Percentiles rank a stretch among this genome's conserved stretches.
These are phyloP conservation scores for Lizonia empirigonia DNA, from an alignment of 2,329 filamentous ascomycete genomes.

Conservation along the genomic window DNA sequence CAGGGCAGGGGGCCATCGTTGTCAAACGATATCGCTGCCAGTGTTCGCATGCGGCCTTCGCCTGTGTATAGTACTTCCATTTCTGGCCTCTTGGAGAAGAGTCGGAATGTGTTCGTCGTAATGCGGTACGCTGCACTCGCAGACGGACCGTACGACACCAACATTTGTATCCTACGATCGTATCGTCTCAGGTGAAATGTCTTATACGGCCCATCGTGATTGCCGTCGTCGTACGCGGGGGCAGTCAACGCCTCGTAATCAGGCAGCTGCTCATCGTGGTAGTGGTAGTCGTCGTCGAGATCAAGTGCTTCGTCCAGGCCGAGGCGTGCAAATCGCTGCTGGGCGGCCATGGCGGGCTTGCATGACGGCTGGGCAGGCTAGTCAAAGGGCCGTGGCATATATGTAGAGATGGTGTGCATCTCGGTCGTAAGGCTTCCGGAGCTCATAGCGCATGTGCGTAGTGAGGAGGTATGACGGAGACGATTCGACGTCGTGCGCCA, in stretches of 20 bases:
- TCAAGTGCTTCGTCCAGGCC: conserved; percentile 19
- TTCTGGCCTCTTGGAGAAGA: conserved; percentile 44
- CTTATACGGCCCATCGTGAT: conserved; percentile 26
- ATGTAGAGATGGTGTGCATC: conserved; percentile 9
- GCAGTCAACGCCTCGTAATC: conserved; percentile 31
- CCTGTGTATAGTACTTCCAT: conserved; percentile 36
- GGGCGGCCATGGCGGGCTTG: conserved; percentile 23
- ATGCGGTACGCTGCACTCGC: conserved; percentile 34
- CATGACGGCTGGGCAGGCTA: conserved; percentile 13
- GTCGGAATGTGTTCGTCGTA: conserved; percentile 28
- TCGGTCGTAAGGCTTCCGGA: conserved; percentile 4
- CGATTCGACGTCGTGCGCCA: conserved; percentile 3
- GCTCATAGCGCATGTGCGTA: conserved; percentile 9
- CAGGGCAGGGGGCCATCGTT: conserved; percentile 40
- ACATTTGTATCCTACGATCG: conserved; percentile 33
- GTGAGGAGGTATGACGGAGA: conserved; percentile 20
- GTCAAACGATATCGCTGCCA: conserved; percentile 37
- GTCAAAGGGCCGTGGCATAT: conserved; percentile 22
- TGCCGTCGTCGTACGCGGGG: conserved; percentile 31
- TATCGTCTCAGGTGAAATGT: conserved; percentile 34
- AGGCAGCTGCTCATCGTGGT: conserved; percentile 35
- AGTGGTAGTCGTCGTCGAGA: conserved; percentile 14
- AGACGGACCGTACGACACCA: conserved; percentile 26
- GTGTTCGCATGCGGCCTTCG: conserved; percentile 26
- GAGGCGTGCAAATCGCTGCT: conserved; percentile 20